Conservation (phyloP, 2,329 filamentous ascomycete genomes). For the Cercospora berteroae region DNA sequence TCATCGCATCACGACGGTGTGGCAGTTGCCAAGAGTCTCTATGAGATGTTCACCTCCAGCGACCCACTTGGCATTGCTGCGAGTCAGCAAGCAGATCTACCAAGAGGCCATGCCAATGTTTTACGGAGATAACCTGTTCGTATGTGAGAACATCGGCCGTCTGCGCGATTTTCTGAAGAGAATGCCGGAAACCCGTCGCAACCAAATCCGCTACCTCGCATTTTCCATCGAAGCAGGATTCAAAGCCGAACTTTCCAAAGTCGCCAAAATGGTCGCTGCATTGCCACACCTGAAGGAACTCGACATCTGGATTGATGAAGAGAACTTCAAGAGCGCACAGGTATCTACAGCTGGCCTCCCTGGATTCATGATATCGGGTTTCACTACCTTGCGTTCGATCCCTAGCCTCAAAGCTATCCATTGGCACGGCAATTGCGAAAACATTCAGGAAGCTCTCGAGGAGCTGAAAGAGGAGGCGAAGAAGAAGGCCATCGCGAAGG, state of each 20-base stretch:
- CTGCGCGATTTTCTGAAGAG: not conserved
- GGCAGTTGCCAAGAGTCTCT: not conserved
- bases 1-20: not conserved
- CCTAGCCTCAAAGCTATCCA: constrained; percentile 10
- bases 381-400: constrained; percentile 7
- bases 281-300: constrained; percentile 9
- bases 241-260: not conserved
- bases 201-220: not conserved
- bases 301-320: constrained; percentile 16
- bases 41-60: not conserved
- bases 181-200: not conserved
- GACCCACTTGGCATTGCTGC: constrained; percentile 15
- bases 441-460: not conserved
- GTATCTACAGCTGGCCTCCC: not conserved
- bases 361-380: constrained; percentile 8
- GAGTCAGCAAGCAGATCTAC: constrained; percentile 19
- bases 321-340: not conserved
- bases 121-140: constrained; percentile 16
- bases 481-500: constrained; percentile 4
- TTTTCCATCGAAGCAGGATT: not conserved
- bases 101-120: constrained; percentile 21
- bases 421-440: constrained; percentile 15
- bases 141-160: not conserved
- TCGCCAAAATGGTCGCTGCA: constrained; percentile 8
- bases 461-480: not conserved